Evolutionary conservation across 2,329 filamentous ascomycete species (phyloP).

Genomic region (Trichophyton equinum): DNA sequence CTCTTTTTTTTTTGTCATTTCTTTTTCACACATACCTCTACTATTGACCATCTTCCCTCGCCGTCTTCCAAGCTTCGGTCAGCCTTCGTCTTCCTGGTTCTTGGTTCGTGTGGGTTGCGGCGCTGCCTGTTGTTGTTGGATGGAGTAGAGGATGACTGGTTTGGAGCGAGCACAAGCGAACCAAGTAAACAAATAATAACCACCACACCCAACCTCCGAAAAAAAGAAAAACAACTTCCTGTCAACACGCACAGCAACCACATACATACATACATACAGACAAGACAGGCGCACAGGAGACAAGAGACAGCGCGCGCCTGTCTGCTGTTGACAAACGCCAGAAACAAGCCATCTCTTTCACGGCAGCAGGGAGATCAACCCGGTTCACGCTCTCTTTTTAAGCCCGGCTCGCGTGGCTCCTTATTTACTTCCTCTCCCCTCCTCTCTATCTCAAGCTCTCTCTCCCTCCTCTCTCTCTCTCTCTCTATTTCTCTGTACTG

Average conservation of each 20-base stretch:
- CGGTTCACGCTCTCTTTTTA: background rate
- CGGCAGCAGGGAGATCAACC: background rate
- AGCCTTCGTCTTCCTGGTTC: background rate
- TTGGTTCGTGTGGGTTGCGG: background rate
- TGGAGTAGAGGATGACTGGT: background rate
- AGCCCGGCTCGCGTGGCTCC: background rate
- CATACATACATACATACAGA: no score
- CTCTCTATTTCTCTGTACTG: background rate
- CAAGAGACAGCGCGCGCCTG: background rate
- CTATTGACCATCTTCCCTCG: background rate
- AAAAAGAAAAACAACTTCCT: slow-evolving; percentile 1
- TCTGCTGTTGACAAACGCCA: background rate
- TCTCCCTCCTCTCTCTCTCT: no score
- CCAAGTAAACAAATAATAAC: slow-evolving; percentile 3
- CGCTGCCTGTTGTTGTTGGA: background rate
- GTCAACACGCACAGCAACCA: background rate
- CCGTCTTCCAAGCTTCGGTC: background rate
- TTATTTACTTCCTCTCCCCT: background rate
- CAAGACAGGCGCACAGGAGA: no score
- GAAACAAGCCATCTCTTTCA: slow-evolving; percentile 1
- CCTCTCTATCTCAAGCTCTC: background rate
- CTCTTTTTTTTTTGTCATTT: background rate
- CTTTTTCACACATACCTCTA: background rate
- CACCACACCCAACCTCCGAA: background rate
- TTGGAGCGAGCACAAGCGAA: slow-evolving; percentile 1